Conservation (phyloP, 176 grass and related monocot species). For the maize (Zea mays) region Zm-B73-REFERENCE-NAM-5.0 NC_050101.1:169246001-169246500, state of each 20-base stretch:
- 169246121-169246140: conserved; percentile 45
- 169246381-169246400: conserved; percentile 31
- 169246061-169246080: conserved; percentile 58
- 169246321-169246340: conserved; percentile 23
- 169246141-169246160: conserved; percentile 57
- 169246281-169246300: conserved; percentile 29
- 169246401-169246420: conserved; percentile 38
- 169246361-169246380: conserved; percentile 30
- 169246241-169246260: conserved; percentile 34
- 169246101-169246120: conserved; percentile 51
- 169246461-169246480: conserved; percentile 24
- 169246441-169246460: conserved; percentile 38
- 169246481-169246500: conserved; percentile 26
- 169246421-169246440: conserved; percentile 40
- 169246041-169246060: conserved; percentile 19
- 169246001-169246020: background rate
- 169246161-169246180: conserved; percentile 47
- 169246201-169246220: conserved; percentile 32
- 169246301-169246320: conserved; percentile 29
- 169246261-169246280: conserved; percentile 31
- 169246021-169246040: conserved; percentile 33
- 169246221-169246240: conserved; percentile 34
- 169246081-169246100: conserved; percentile 63
- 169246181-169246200: conserved; percentile 33
- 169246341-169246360: conserved; percentile 46